phyloP scores from a whole-genome alignment of 1,139 yeast species.

The Dujonia santamariae region DNA sequence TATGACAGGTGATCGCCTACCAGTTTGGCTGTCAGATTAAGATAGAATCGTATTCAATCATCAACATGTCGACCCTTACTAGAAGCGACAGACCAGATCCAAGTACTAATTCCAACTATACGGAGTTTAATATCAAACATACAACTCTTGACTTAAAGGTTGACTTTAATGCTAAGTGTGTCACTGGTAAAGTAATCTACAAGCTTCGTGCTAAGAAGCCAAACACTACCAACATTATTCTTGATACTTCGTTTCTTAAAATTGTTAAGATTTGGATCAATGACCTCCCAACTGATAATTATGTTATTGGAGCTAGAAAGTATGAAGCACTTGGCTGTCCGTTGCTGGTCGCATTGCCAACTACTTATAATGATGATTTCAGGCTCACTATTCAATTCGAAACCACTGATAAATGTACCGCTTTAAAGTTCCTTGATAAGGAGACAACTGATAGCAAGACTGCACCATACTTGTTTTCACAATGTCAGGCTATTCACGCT shows the following conservation, averaged over 20 bases:
- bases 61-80: conserved; percentile 1
- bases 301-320: conserved; percentile 15
- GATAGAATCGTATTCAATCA: no score
- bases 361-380: conserved; percentile 9
- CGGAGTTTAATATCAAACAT: conserved; percentile 41
- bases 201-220: conserved; percentile 13
- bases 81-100: conserved; percentile 43
- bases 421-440: conserved; percentile 33
- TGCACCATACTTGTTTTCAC: conserved; percentile 40
- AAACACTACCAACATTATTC: conserved; percentile 10
- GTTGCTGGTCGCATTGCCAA: conserved; percentile 18
- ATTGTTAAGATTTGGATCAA: conserved; percentile 22
- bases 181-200: conserved; percentile 29
- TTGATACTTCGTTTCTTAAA: conserved; percentile 30
- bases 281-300: conserved; percentile 15
- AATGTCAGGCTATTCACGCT: conserved; percentile 44
- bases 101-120: conserved; percentile 74
- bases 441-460: conserved; percentile 23
- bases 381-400: conserved; percentile 20
- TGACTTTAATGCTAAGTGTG: conserved; percentile 24
- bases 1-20: no score
- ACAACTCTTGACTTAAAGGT: conserved; percentile 28
- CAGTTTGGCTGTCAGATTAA: no score
- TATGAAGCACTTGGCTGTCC: conserved; percentile 32
- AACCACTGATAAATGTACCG: conserved; percentile 38